Percentiles rank a stretch among this genome's conserved stretches.
These are phyloP conservation scores for Tetracladium maxilliforme DNA, from an alignment of 2,329 filamentous ascomycete species.

Conservation along the genomic window DNA sequence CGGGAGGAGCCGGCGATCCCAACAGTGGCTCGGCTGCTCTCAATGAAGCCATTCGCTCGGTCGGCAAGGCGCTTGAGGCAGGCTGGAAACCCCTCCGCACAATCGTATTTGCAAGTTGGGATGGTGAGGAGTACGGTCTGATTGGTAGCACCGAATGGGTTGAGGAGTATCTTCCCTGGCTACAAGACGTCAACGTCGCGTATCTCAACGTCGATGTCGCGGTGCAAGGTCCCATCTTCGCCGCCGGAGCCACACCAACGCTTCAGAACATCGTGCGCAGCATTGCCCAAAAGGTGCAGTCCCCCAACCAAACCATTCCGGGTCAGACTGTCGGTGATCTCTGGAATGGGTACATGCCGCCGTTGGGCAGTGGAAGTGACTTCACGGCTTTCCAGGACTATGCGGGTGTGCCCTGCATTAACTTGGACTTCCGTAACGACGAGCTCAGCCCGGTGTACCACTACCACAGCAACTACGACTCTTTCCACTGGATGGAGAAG, in stretches of 20 bases:
- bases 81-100: constrained; percentile 82
- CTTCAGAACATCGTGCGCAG: constrained; percentile 47
- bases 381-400: constrained; percentile 54
- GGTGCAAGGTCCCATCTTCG: constrained; percentile 39
- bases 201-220: constrained; percentile 76
- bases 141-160: constrained; percentile 79
- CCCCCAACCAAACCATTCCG: constrained; percentile 17
- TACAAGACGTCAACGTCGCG: constrained; percentile 50
- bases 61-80: constrained; percentile 53
- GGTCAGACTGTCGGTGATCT: constrained; percentile 22
- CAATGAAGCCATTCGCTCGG: constrained; percentile 64
- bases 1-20: constrained; percentile 70
- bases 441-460: constrained; percentile 41
- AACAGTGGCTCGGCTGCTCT: constrained; percentile 70
- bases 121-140: constrained; percentile 65
- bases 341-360: constrained; percentile 37
- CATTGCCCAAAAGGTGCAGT: constrained; percentile 31
- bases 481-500: constrained; percentile 69
- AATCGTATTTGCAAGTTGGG: constrained; percentile 71
- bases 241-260: constrained; percentile 42
- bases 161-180: constrained; percentile 68
- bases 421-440: constrained; percentile 33
- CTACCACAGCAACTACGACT: constrained; percentile 78
- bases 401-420: constrained; percentile 31
- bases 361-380: constrained; percentile 51